phyloP scores from a whole-genome alignment of 1,139 yeast genomes.

The Lodderomyces margitis region DNA sequence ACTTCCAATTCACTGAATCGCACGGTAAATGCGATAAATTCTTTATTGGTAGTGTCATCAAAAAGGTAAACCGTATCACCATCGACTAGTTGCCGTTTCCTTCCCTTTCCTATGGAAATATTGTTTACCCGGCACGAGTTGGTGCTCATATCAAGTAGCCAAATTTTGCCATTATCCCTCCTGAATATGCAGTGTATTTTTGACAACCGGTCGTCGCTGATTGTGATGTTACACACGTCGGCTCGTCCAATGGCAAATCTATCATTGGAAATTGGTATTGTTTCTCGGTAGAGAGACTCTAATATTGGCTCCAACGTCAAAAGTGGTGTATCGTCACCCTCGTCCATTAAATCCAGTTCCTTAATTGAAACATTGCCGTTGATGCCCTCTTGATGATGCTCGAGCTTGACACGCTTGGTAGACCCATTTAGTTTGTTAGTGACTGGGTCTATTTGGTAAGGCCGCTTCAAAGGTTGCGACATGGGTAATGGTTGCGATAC shows the following conservation, averaged over 20 bases:
- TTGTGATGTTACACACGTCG: conserved; percentile 55
- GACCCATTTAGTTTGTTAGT: conserved; percentile 4
- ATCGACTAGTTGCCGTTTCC: conserved; percentile 57
- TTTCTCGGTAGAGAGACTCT: conserved; percentile 29
- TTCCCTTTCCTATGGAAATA: conserved; percentile 55
- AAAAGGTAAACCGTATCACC: conserved; percentile 69
- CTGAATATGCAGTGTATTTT: conserved; percentile 75
- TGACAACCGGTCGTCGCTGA: conserved; percentile 75
- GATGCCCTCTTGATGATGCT: neutral
- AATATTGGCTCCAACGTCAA: conserved; percentile 30
- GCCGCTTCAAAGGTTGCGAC: conserved; percentile 13
- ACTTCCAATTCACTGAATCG: conserved; percentile 21
- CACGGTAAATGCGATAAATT: conserved; percentile 53
- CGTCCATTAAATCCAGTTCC: conserved; percentile 2
- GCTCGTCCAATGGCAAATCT: conserved; percentile 64
- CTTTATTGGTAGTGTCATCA: conserved; percentile 52
- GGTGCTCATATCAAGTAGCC: conserved; percentile 79
- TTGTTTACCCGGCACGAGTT: conserved; percentile 76
- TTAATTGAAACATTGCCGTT: neutral
- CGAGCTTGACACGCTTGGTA: neutral
- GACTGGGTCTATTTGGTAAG: conserved; percentile 9
- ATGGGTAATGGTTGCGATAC: conserved; percentile 10
- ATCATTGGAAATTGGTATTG: conserved; percentile 62
- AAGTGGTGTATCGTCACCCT: neutral
- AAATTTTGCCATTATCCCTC: conserved; percentile 64